These are phyloP conservation scores for Dipsacomyces acuminosporus DNA, from an alignment of 371 early-diverging fungal species.

Conservation along the genomic window DNA sequence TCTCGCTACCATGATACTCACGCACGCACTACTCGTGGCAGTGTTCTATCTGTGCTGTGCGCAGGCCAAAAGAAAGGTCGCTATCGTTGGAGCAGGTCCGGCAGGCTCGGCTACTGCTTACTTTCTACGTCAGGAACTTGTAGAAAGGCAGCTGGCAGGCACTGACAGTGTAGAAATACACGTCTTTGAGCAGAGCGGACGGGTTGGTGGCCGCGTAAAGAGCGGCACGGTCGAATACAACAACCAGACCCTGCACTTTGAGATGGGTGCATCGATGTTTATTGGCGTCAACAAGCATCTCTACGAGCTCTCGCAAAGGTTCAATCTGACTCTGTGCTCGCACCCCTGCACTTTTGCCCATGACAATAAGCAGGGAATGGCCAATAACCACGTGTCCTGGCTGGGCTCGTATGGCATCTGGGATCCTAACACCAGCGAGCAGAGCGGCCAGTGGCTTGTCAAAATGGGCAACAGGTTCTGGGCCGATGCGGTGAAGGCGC, in stretches of 20 bases:
- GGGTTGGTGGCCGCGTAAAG: slow-evolving; percentile 20
- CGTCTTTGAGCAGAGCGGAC: slow-evolving; percentile 17
- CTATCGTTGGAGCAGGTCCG: slow-evolving; percentile 21
- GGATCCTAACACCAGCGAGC: slow-evolving; percentile 5
- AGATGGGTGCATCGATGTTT: slow-evolving; percentile 32
- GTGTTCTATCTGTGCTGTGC: no score
- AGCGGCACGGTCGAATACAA: slow-evolving; percentile 12
- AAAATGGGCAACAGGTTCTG: background rate
- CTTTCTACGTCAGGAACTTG: slow-evolving; percentile 17
- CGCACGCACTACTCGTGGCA: no score
- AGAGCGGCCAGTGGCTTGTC: slow-evolving; percentile 8
- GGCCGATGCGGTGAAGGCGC: slow-evolving; percentile 1
- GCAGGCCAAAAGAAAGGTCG: slow-evolving; percentile 4
- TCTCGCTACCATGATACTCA: no score
- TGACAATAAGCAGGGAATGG: background rate
- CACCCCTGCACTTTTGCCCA: slow-evolving; percentile 26
- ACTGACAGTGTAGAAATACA: slow-evolving; percentile 18
- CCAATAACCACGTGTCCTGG: background rate
- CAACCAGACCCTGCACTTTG: slow-evolving; percentile 19
- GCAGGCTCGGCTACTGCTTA: slow-evolving; percentile 22
- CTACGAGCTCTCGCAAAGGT: slow-evolving; percentile 10
- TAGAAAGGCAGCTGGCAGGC: no score
- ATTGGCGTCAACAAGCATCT: slow-evolving; percentile 22
- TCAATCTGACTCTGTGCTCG: slow-evolving; percentile 22
- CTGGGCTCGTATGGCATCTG: slow-evolving; percentile 25